phyloP scores from a whole-genome alignment of 768 basidiomycete genomes.

The Naematelia aurantialba region DNA sequence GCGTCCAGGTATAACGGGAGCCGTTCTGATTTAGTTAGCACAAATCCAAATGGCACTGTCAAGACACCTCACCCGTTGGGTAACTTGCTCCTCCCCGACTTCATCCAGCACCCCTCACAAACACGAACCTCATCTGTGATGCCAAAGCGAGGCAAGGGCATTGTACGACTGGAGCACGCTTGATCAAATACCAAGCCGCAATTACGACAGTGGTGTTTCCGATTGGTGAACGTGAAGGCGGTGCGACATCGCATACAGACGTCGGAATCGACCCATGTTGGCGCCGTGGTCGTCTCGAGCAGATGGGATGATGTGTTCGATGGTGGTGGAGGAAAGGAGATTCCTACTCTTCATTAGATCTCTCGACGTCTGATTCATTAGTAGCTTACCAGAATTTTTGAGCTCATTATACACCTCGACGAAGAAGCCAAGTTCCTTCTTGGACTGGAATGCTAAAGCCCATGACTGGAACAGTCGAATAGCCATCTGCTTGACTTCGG shows the following conservation, averaged over 20 bases:
- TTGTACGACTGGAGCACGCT: constrained; percentile 76
- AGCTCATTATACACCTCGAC: constrained; percentile 75
- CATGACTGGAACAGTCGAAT: constrained; percentile 84
- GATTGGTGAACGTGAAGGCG: constrained; percentile 87
- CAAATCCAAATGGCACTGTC: not conserved
- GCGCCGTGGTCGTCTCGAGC: constrained; percentile 56
- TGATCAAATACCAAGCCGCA: constrained; percentile 97
- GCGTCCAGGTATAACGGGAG: constrained; percentile 48
- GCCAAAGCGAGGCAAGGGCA: constrained; percentile 86
- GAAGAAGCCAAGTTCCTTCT: constrained; percentile 67
- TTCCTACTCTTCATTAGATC: constrained; percentile 18
- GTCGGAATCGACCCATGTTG: constrained; percentile 96
- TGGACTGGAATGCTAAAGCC: constrained; percentile 84
- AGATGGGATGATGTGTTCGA: constrained; percentile 32
- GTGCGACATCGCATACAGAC: constrained; percentile 89
- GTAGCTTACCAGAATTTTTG: constrained; percentile 69
- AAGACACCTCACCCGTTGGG: constrained; percentile 21
- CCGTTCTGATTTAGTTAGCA: constrained; percentile 22
- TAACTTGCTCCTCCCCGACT: constrained; percentile 53
- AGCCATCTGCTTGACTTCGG: constrained; percentile 76
- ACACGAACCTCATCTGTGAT: constrained; percentile 89
- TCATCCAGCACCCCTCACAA: constrained; percentile 83
- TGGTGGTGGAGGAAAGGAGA: constrained; percentile 43
- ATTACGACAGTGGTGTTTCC: constrained; percentile 97
- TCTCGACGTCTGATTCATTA: no score